Conservation (phyloP, 2,329 filamentous ascomycete genomes). For the Aspergillus nomiae region DNA sequence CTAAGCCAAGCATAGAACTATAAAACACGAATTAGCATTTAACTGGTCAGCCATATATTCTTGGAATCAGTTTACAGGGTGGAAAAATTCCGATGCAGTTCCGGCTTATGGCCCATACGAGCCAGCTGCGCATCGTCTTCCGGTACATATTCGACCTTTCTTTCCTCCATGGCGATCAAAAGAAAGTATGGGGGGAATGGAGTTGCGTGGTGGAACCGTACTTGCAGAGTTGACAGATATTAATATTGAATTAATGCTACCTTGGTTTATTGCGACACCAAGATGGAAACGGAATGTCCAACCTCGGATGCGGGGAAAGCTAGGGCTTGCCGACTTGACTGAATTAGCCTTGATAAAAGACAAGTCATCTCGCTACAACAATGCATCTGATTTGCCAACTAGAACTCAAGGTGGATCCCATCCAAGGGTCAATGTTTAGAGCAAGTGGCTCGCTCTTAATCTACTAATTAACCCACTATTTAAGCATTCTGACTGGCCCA, state of each 20-base stretch:
- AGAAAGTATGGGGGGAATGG: background rate
- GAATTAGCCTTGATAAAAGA: background rate
- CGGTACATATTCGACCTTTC: constrained; percentile 2
- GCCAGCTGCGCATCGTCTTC: constrained; percentile 49
- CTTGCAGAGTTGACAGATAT: background rate
- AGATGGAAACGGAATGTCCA: constrained; percentile 17
- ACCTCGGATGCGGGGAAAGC: constrained; percentile 13
- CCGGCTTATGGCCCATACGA: constrained; percentile 57
- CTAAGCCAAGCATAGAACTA: constrained; percentile 60
- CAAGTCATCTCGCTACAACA: background rate
- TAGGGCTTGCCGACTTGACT: background rate
- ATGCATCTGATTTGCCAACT: background rate
- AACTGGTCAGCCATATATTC: background rate
- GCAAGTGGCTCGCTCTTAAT: background rate
- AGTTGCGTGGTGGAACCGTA: background rate
- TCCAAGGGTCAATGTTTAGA: background rate
- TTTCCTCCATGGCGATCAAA: constrained; percentile 11
- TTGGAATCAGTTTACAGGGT: constrained; percentile 40
- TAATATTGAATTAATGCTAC: background rate
- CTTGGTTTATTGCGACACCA: background rate
- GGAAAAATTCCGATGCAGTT: constrained; percentile 60
- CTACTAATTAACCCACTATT: background rate
- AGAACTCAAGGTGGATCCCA: background rate
- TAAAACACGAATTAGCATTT: background rate
- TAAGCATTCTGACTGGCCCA: background rate